A percentile compares a stretch with the other conserved stretches of the same genome.
phyloP scores from a whole-genome alignment of 768 basidiomycete genomes.

The Sarcodon sp. region DNA sequence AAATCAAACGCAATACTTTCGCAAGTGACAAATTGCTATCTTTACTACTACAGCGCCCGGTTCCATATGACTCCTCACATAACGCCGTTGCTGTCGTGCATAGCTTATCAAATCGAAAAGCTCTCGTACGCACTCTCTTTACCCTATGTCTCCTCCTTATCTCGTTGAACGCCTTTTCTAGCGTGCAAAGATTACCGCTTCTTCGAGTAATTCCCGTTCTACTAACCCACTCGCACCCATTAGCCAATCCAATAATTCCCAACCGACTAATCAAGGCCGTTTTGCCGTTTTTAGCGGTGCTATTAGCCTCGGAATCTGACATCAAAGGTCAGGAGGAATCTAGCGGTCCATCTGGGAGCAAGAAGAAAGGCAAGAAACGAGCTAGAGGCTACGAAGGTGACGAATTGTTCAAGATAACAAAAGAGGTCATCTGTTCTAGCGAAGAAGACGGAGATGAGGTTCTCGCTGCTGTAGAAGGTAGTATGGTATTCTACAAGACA shows the following conservation, averaged over 20 bases:
- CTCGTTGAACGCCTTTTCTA: constrained; percentile 7
- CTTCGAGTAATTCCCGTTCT: constrained; percentile 31
- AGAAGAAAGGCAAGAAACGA: constrained; percentile 57
- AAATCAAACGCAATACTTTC: not conserved
- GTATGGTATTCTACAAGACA: constrained; percentile 5
- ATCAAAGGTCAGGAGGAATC: constrained; percentile 11
- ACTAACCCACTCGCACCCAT: constrained; percentile 27
- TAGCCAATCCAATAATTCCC: constrained; percentile 32
- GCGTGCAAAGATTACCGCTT: constrained; percentile 25
- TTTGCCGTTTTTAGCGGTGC: constrained; percentile 30
- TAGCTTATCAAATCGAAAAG: not conserved
- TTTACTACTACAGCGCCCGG: not conserved
- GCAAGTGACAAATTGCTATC: not conserved
- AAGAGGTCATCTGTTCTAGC: constrained; percentile 34
- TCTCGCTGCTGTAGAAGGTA: constrained; percentile 47
- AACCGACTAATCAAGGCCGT: constrained; percentile 44
- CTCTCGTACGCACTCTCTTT: not conserved
- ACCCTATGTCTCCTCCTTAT: not conserved
- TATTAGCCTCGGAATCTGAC: constrained; percentile 30
- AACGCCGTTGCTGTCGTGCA: not conserved
- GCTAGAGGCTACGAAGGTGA: constrained; percentile 64
- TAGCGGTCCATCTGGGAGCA: not conserved
- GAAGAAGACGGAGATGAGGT: constrained; percentile 37
- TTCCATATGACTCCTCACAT: not conserved
- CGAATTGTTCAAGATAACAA: constrained; percentile 45